Percentiles rank a stretch among this genome's conserved stretches.
Conservation (phyloP, 2,329 filamentous ascomycete genomes). For the Aspergillus vadensis region DNA sequence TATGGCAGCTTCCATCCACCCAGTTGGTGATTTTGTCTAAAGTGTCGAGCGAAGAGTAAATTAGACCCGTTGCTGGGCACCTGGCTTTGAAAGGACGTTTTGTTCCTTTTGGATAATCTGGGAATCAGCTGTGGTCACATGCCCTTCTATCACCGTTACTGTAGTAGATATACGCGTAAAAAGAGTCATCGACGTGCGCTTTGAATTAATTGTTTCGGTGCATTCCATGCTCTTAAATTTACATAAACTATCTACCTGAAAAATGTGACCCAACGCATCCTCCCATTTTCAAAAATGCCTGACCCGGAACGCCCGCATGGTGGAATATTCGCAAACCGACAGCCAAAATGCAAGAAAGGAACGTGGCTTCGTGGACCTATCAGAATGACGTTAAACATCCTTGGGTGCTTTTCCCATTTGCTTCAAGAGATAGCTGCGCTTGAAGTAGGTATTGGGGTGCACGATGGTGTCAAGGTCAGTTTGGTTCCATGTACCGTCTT, state of each 20-base stretch:
- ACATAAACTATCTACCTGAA: constrained; percentile 11
- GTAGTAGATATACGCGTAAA: background rate
- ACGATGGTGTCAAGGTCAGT: constrained; percentile 90
- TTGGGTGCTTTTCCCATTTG: constrained; percentile 63
- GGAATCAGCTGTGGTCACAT: constrained; percentile 74
- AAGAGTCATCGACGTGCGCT: background rate
- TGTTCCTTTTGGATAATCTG: constrained; percentile 62
- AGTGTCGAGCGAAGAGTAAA: constrained; percentile 68
- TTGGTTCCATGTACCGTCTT: constrained; percentile 69
- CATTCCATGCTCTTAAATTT: constrained; percentile 8
- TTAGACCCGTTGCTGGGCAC: constrained; percentile 70
- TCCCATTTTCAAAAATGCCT: constrained; percentile 6
- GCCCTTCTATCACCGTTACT: constrained; percentile 1
- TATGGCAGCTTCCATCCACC: constrained; percentile 57
- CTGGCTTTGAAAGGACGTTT: constrained; percentile 67
- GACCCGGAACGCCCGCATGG: constrained; percentile 20
- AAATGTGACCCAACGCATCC: constrained; percentile 2
- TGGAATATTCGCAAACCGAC: constrained; percentile 10
- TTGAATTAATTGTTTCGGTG: background rate
- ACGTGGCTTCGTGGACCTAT: constrained; percentile 54
- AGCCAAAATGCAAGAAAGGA: constrained; percentile 22
- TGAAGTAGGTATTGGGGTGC: constrained; percentile 98
- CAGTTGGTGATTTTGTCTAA: constrained; percentile 62
- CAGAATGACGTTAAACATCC: constrained; percentile 42
- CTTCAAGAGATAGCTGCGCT: constrained; percentile 86